Evolutionary conservation across 106 monocot species (phyloP).

Genomic region (Apostasia shenzhenica): DNA sequence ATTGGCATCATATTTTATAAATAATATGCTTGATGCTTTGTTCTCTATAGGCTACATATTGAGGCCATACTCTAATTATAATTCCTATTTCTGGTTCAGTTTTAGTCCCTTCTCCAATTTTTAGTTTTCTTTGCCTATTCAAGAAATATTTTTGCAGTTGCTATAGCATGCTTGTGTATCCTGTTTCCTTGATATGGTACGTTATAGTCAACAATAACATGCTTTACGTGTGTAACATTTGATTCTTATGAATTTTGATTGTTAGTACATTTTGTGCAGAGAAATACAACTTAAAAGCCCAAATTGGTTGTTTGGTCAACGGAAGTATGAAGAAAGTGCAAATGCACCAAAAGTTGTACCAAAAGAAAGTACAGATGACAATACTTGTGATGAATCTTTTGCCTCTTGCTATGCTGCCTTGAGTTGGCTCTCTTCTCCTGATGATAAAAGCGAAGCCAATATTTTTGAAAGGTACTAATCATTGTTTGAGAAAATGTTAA

Average conservation of each 20-base stretch:
- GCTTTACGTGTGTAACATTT: neutral
- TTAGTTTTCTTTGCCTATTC: neutral
- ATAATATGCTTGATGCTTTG: no score
- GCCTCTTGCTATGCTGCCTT: constrained; percentile 28
- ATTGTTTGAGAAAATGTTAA: neutral
- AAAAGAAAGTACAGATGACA: constrained; percentile 23
- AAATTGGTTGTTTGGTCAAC: constrained; percentile 98
- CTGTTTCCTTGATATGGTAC: neutral
- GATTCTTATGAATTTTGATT: neutral
- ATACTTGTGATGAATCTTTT: constrained; percentile 15
- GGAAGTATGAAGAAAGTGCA: constrained; percentile 60
- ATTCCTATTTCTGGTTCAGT: neutral
- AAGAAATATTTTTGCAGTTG: neutral
- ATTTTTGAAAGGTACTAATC: constrained; percentile 46
- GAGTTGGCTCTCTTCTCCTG: constrained; percentile 37
- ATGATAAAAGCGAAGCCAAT: constrained; percentile 44
- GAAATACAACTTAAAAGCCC: constrained; percentile 95
- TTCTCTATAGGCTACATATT: neutral
- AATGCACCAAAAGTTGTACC: constrained; percentile 22
- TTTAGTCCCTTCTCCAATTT: neutral
- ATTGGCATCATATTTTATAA: no score
- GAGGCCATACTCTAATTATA: neutral
- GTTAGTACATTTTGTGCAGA: constrained; percentile 30
- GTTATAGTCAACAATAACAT: neutral
- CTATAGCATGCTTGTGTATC: neutral